Conservation (phyloP, 768 basidiomycete species). For the Leccinum fibrillosum region DNA sequence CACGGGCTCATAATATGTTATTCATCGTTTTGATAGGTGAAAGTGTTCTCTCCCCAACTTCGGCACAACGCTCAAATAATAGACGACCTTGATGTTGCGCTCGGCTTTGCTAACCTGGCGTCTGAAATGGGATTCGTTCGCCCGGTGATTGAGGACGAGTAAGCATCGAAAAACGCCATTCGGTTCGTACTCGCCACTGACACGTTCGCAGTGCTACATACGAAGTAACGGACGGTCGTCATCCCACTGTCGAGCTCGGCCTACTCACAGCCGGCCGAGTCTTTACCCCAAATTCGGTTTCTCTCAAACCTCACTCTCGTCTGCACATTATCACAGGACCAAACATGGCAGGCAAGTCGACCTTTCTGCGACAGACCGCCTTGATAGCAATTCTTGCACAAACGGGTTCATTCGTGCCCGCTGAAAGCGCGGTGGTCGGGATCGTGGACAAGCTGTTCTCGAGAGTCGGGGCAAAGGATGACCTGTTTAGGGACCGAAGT, state of each 20-base stretch:
- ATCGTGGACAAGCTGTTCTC: slow-evolving; percentile 91
- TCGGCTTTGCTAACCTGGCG: slow-evolving; percentile 81
- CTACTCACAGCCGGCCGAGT: slow-evolving; percentile 67
- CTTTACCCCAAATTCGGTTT: slow-evolving; percentile 83
- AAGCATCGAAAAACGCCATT: slow-evolving; percentile 21
- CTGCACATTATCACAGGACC: slow-evolving; percentile 91
- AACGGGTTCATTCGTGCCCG: slow-evolving; percentile 91
- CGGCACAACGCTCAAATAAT: slow-evolving; percentile 72
- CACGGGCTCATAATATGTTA: not conserved
- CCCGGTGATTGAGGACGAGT: slow-evolving; percentile 73
- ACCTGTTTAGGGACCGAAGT: slow-evolving; percentile 87
- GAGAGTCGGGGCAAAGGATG: slow-evolving; percentile 93
- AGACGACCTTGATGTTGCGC: slow-evolving; percentile 83
- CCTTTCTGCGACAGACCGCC: slow-evolving; percentile 87
- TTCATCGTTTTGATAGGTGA: slow-evolving; percentile 50
- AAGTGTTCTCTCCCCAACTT: slow-evolving; percentile 49
- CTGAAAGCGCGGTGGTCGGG: slow-evolving; percentile 74
- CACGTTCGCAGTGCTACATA: slow-evolving; percentile 46
- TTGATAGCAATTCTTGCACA: slow-evolving; percentile 89
- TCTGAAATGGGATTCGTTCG: slow-evolving; percentile 71
- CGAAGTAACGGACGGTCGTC: slow-evolving; percentile 75
- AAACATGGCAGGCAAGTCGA: slow-evolving; percentile 96
- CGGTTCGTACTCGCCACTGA: not conserved
- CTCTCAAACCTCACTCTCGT: slow-evolving; percentile 54
- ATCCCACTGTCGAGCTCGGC: slow-evolving; percentile 91